phyloP scores from a whole-genome alignment of 768 basidiomycete genomes.

The Trametes meyenii region DNA sequence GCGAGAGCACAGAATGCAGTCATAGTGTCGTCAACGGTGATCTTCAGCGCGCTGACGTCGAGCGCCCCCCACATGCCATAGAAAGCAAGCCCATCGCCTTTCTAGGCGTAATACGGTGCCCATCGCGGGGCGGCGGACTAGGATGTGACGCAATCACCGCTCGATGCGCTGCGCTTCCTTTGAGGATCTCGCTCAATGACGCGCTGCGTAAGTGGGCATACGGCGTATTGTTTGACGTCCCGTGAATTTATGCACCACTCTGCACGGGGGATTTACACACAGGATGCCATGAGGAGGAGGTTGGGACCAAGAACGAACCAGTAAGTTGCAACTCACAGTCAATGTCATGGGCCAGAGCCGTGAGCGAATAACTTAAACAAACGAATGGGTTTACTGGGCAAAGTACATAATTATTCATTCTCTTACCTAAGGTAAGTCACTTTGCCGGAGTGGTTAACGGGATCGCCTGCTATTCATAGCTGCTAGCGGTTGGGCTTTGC shows the following conservation, averaged over 20 bases:
- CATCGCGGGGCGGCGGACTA: not conserved
- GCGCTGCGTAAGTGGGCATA: not conserved
- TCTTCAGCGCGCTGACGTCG: not conserved
- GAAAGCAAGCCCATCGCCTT: not conserved
- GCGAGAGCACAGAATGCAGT: not conserved
- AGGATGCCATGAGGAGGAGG: no score
- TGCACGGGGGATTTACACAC: not conserved
- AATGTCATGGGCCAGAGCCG: no score
- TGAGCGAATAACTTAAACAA: no score
- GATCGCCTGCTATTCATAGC: slow-evolving; percentile 45
- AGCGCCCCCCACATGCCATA: not conserved
- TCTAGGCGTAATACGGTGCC: not conserved
- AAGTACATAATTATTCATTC: no score
- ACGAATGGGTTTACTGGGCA: no score
- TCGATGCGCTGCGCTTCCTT: not conserved
- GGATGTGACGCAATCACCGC: slow-evolving; percentile 11
- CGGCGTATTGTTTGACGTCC: not conserved
- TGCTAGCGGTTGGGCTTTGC: slow-evolving; percentile 60
- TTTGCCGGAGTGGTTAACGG: slow-evolving; percentile 94
- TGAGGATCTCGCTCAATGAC: not conserved
- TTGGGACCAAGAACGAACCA: no score
- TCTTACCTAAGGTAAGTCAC: slow-evolving; percentile 55
- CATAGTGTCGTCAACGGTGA: slow-evolving; percentile 10
- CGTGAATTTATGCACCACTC: not conserved
- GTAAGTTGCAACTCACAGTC: no score